Conservation (phyloP, 2,329 filamentous ascomycete species). For the Aspergillus calidoustus region DNA sequence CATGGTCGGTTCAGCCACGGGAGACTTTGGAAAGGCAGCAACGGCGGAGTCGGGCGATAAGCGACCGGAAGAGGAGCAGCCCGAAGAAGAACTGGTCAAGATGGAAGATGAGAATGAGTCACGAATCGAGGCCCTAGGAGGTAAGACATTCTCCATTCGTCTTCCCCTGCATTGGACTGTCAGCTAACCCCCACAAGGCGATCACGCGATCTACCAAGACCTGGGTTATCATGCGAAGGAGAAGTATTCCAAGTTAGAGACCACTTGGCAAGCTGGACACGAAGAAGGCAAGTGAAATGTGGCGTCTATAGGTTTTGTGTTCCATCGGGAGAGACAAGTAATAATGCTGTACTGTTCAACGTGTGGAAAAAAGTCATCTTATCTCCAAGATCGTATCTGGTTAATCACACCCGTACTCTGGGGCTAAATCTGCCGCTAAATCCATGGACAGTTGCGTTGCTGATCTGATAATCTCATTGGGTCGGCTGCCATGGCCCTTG, state of each 20-base stretch:
- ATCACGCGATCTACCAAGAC: conserved; percentile 66
- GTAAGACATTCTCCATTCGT: conserved; percentile 36
- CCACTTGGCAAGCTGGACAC: conserved; percentile 57
- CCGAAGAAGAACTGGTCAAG: conserved; percentile 72
- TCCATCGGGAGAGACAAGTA: not conserved
- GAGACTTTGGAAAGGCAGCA: conserved; percentile 40
- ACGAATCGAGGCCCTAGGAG: conserved; percentile 64
- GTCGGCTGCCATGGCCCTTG: conserved; percentile 1
- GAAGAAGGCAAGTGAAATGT: conserved; percentile 4
- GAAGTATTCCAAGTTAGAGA: conserved; percentile 67
- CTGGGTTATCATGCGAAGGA: conserved; percentile 62
- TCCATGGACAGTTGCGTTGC: conserved; percentile 4
- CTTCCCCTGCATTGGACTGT: not conserved
- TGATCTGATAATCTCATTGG: conserved; percentile 7
- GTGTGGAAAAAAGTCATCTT: conserved; percentile 6
- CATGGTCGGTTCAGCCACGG: conserved; percentile 67
- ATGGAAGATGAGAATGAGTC: conserved; percentile 75
- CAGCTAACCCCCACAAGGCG: conserved; percentile 44
- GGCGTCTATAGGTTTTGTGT: not conserved
- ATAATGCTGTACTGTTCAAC: conserved; percentile 1
- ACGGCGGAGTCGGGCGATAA: conserved; percentile 46
- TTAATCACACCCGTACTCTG: not conserved
- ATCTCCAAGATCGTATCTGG: not conserved
- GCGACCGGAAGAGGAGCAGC: conserved; percentile 63
- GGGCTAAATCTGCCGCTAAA: conserved; percentile 9